These are phyloP conservation scores for Daucus carota DNA, from an alignment of 129 eudicot genomes.

Conservation along the genomic window DH1_v3.0 NC_030384.2:42929001-42929500, in stretches of 20 bases:
- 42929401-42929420: slow-evolving; percentile 40
- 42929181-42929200: slow-evolving; percentile 66
- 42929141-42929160: slow-evolving; percentile 43
- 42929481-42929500: slow-evolving; percentile 54
- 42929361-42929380: slow-evolving; percentile 29
- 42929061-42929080: slow-evolving; percentile 39
- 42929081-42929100: slow-evolving; percentile 77
- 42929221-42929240: slow-evolving; percentile 52
- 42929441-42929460: slow-evolving; percentile 52
- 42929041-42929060: slow-evolving; percentile 46
- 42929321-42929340: slow-evolving; percentile 45
- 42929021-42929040: slow-evolving; percentile 51
- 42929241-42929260: slow-evolving; percentile 43
- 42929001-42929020: slow-evolving; percentile 52
- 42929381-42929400: slow-evolving; percentile 32
- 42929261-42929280: slow-evolving; percentile 46
- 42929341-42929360: slow-evolving; percentile 38
- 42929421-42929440: slow-evolving; percentile 68
- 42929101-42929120: slow-evolving; percentile 56
- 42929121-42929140: slow-evolving; percentile 38
- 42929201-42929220: slow-evolving; percentile 76
- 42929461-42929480: slow-evolving; percentile 46
- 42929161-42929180: slow-evolving; percentile 38
- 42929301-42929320: slow-evolving; percentile 38
- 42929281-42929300: slow-evolving; percentile 31